phyloP scores from a whole-genome alignment of 352 stramenopile genomes.

The Elongisporangium anandrum region DNA sequence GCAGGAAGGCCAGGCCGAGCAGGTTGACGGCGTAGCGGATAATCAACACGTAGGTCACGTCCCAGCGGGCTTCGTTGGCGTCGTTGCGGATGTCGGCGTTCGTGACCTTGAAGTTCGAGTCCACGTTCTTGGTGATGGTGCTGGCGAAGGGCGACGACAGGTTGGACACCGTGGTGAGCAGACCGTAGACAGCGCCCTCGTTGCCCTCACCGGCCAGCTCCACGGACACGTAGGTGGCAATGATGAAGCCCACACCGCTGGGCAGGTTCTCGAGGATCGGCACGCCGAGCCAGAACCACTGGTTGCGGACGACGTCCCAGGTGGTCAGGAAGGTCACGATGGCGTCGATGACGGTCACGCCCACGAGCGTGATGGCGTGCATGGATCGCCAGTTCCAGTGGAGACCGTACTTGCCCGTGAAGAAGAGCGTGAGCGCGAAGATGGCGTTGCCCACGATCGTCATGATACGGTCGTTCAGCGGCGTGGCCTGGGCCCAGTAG shows the following conservation, averaged over 20 bases:
- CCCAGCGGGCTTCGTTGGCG: conserved; percentile 21
- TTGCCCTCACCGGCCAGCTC: conserved; percentile 40
- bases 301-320: conserved; percentile 32
- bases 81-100: conserved; percentile 39
- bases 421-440: conserved; percentile 24
- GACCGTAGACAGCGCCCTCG: conserved; percentile 37
- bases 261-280: conserved; percentile 29
- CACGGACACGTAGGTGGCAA: conserved; percentile 36
- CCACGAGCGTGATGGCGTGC: conserved; percentile 18
- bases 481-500: conserved; percentile 22
- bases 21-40: conserved; percentile 34
- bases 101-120: conserved; percentile 31
- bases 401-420: conserved; percentile 25
- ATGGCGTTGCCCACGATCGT: conserved; percentile 28
- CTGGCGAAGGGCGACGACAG: conserved; percentile 30
- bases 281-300: conserved; percentile 46
- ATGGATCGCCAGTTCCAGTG: conserved; percentile 34
- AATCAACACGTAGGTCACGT: conserved; percentile 35
- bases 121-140: conserved; percentile 32
- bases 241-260: conserved; percentile 32
- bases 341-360: conserved; percentile 25
- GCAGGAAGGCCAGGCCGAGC: conserved; percentile 21
- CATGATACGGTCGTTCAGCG: conserved; percentile 32
- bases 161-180: conserved; percentile 40
- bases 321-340: conserved; percentile 25